Conservation (phyloP, 1,284 basidiomycete genomes). For the Ceratorhiza oryzae-sativae region DNA sequence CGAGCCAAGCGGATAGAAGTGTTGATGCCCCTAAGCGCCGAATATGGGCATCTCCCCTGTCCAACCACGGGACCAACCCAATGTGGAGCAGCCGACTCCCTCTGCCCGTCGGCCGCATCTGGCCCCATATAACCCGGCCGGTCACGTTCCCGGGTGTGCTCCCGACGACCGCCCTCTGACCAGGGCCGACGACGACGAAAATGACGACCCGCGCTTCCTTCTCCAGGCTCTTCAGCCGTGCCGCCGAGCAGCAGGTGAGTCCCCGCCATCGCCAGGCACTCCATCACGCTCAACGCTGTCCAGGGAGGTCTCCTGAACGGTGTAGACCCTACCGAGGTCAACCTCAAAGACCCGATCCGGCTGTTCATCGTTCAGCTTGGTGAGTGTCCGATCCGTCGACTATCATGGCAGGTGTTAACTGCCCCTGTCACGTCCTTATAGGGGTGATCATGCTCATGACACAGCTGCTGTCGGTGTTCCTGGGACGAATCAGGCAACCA, state of each 20-base stretch:
- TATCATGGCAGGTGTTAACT: no score
- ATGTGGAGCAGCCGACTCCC: not conserved
- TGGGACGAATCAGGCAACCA: conserved; percentile 82
- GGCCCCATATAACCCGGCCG: not conserved
- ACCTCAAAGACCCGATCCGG: conserved; percentile 70
- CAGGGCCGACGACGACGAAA: conserved; percentile 11
- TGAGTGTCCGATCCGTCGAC: conserved; percentile 50
- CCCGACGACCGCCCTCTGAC: not conserved
- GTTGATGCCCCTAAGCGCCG: conserved; percentile 7
- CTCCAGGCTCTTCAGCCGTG: conserved; percentile 37
- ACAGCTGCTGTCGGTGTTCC: conserved; percentile 72
- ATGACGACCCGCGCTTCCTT: conserved; percentile 15
- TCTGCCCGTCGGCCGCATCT: not conserved
- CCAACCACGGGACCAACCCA: conserved; percentile 7
- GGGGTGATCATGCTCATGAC: conserved; percentile 83
- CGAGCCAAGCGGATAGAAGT: not conserved
- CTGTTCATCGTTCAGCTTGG: conserved; percentile 91
- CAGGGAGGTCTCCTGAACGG: conserved; percentile 21
- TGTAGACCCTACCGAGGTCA: conserved; percentile 26
- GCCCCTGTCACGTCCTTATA: conserved; percentile 46
- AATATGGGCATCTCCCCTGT: not conserved
- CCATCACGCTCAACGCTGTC: conserved; percentile 2
- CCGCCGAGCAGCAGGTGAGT: conserved; percentile 41
- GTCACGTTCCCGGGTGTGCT: not conserved
- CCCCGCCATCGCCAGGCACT: not conserved